These are phyloP conservation scores for Hansfordia pulvinata DNA, from an alignment of 2,329 filamentous ascomycete species.

Conservation along the genomic window DNA sequence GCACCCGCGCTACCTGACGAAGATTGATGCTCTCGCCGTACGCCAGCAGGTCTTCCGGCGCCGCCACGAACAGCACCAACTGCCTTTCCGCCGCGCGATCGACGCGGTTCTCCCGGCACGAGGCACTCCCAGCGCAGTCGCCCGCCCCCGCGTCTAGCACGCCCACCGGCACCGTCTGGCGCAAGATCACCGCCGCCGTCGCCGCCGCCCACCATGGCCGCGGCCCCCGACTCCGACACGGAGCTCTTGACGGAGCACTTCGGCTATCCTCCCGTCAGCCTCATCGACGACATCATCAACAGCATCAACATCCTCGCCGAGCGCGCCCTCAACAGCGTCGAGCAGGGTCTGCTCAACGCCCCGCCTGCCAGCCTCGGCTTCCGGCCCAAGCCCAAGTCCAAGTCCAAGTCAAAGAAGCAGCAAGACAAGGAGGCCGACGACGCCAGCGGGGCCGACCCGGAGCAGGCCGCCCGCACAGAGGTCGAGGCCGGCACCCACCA, in stretches of 20 bases:
- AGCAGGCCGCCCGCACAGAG: constrained; percentile 40
- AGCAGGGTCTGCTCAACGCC: constrained; percentile 63
- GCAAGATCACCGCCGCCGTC: constrained; percentile 5
- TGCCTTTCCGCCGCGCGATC: constrained; percentile 1
- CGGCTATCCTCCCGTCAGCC: constrained; percentile 78
- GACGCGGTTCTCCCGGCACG: constrained; percentile 6
- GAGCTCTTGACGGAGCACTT: constrained; percentile 89
- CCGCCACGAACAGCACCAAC: too few relatives aligned
- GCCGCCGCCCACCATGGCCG: constrained; percentile 16
- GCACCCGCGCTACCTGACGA: too few relatives aligned
- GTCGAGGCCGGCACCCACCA: constrained; percentile 82
- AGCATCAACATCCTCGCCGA: constrained; percentile 88
- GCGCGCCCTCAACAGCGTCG: constrained; percentile 76
- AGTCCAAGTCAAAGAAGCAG: constrained; percentile 27
- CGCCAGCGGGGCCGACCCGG: constrained; percentile 22
- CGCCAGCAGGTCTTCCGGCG: too few relatives aligned
- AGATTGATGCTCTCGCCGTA: too few relatives aligned
- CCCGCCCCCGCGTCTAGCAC: too few relatives aligned
- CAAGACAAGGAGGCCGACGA: constrained; percentile 23
- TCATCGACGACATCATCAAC: constrained; percentile 98
- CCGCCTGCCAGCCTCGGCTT: constrained; percentile 75
- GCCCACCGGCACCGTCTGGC: too few relatives aligned
- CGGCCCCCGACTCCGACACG: constrained; percentile 29
- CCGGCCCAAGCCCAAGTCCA: constrained; percentile 23
- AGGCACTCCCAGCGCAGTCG: not conserved